Evolutionary conservation across 1,284 basidiomycete genomes (phyloP).

Genomic region (Meripilus lineatus): DNA sequence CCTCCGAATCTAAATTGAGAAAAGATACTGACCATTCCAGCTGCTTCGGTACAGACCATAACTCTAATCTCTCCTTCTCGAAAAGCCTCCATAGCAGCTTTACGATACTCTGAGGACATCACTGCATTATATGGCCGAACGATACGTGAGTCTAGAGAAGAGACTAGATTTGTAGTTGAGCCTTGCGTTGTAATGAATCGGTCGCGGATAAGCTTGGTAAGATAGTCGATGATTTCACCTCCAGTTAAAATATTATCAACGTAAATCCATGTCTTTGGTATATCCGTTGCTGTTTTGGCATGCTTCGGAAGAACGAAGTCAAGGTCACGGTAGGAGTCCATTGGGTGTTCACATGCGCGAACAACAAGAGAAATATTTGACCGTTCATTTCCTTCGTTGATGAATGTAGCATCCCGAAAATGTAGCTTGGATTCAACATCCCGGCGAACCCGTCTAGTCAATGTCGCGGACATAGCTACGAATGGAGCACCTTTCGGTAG

Average conservation of each 20-base stretch:
- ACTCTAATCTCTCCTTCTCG: slow-evolving; percentile 13
- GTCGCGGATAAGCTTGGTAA: too few species aligned
- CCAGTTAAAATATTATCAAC: slow-evolving; percentile 17
- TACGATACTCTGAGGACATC: slow-evolving; percentile 12
- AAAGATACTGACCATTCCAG: slow-evolving; percentile 19
- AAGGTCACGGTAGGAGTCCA: slow-evolving; percentile 32
- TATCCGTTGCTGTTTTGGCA: slow-evolving; percentile 3
- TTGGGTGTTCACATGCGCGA: slow-evolving; percentile 31
- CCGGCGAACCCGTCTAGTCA: slow-evolving; percentile 26
- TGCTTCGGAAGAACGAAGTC: slow-evolving; percentile 29
- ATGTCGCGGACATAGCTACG: slow-evolving; percentile 35
- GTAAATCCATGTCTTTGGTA: slow-evolving; percentile 21
- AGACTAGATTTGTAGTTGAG: not conserved
- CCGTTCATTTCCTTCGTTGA: slow-evolving; percentile 32
- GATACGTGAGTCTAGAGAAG: not conserved
- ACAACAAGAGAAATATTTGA: slow-evolving; percentile 34
- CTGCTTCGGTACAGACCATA: slow-evolving; percentile 25
- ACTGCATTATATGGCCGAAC: slow-evolving; percentile 19
- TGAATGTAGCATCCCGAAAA: slow-evolving; percentile 16
- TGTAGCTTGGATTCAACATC: slow-evolving; percentile 31
- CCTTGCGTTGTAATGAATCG: too few species aligned
- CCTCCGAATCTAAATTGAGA: not conserved
- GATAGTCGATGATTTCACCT: slow-evolving; percentile 18
- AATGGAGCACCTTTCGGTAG: slow-evolving; percentile 29
- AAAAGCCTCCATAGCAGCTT: slow-evolving; percentile 14